A percentile compares a stretch with the other conserved stretches of the same genome.
Evolutionary conservation across 1,284 basidiomycete genomes (phyloP).

Genomic region (Ustilago nuda): DNA sequence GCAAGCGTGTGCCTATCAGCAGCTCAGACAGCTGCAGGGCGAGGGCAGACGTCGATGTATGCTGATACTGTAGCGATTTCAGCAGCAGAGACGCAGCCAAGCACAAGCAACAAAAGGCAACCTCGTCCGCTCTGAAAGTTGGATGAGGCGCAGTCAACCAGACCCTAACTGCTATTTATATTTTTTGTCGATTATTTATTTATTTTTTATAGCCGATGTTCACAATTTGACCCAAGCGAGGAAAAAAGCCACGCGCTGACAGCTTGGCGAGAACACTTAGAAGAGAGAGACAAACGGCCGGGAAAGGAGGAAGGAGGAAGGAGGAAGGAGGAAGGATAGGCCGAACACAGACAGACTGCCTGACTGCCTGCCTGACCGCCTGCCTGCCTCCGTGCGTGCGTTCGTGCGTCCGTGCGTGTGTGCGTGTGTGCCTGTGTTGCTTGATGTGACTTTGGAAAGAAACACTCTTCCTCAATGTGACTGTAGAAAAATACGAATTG

Average conservation of each 20-base stretch:
- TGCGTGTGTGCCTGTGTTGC: too few species aligned
- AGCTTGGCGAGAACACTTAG: neutral
- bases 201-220: neutral
- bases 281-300: too few species aligned
- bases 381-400: too few species aligned
- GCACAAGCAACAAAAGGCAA: slow-evolving; percentile 4
- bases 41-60: neutral
- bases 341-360: too few species aligned
- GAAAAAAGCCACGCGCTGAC: slow-evolving; percentile 4
- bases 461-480: too few species aligned
- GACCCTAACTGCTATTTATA: neutral
- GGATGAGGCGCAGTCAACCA: neutral
- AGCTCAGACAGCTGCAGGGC: neutral
- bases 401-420: too few species aligned
- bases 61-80: neutral
- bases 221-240: neutral
- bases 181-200: neutral
- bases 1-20: neutral
- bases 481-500: too few species aligned
- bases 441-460: too few species aligned
- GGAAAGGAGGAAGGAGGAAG: too few species aligned
- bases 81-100: slow-evolving; percentile 2
- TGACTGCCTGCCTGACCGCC: too few species aligned
- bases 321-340: too few species aligned
- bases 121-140: neutral